A percentile compares a stretch with the other conserved stretches of the same genome.
Evolutionary conservation across 352 stramenopile species (phyloP).

Genomic region (Pythium folliculosum): DNA sequence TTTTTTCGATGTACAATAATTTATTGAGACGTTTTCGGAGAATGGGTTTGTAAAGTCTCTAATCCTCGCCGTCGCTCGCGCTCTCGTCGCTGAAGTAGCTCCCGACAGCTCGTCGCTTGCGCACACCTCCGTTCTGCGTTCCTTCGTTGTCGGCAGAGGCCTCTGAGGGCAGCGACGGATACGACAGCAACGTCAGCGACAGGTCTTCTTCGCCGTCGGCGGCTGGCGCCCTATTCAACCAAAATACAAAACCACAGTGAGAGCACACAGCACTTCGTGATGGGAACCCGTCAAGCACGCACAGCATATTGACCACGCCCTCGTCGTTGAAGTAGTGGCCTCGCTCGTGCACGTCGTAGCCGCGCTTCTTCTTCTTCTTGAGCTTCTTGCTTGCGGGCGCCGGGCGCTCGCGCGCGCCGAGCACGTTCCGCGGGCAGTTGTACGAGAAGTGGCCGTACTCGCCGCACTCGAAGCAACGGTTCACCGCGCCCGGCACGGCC

Average conservation of each 20-base stretch:
- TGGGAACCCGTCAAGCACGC: slow-evolving; percentile 19
- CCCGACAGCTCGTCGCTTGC: slow-evolving; percentile 37
- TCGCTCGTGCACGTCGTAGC: slow-evolving; percentile 58
- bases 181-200: slow-evolving; percentile 70
- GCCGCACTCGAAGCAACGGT: slow-evolving; percentile 86
- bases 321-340: slow-evolving; percentile 74
- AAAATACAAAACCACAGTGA: neutral
- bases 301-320: slow-evolving; percentile 65
- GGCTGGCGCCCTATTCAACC: slow-evolving; percentile 41
- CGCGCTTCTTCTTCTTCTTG: slow-evolving; percentile 69
- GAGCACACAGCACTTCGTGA: too few relatives aligned
- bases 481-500: slow-evolving; percentile 29
- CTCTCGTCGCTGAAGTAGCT: slow-evolving; percentile 84
- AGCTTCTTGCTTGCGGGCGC: slow-evolving; percentile 34
- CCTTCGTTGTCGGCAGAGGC: neutral
- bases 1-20: slow-evolving; percentile 28
- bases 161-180: slow-evolving; percentile 34
- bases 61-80: slow-evolving; percentile 54
- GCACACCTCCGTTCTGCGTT: neutral
- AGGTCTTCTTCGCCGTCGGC: slow-evolving; percentile 52
- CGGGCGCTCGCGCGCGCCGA: slow-evolving; percentile 70
- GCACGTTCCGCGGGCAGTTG: slow-evolving; percentile 81
- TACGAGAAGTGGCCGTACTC: slow-evolving; percentile 80
- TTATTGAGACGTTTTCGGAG: slow-evolving; percentile 26
- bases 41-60: neutral